Percentiles rank a stretch among this genome's conserved stretches.
phyloP scores from a whole-genome alignment of 2,329 filamentous ascomycete species.

The Stagonosporopsis tanaceti region DNA sequence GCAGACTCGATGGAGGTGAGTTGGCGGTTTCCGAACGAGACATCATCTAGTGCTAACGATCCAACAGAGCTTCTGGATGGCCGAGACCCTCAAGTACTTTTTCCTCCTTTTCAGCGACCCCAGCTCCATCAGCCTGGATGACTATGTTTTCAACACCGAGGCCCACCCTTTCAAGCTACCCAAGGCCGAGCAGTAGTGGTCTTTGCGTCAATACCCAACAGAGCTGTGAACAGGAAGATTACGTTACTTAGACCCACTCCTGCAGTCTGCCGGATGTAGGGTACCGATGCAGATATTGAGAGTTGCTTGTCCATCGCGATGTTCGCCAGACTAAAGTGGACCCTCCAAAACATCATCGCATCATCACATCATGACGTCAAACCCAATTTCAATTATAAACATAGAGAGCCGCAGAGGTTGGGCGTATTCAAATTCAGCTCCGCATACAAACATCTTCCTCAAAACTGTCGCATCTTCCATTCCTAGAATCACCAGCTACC shows the following conservation, averaged over 20 bases:
- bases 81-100: constrained; percentile 60
- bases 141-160: constrained; percentile 58
- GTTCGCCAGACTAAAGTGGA: constrained; percentile 12
- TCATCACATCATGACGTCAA: constrained; percentile 15
- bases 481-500: neutral
- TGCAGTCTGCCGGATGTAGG: neutral
- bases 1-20: constrained; percentile 57
- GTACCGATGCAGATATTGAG: neutral
- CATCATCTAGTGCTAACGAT: constrained; percentile 17
- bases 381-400: constrained; percentile 1
- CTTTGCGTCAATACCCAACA: neutral
- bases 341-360: constrained; percentile 12
- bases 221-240: neutral
- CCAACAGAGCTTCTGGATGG: constrained; percentile 57
- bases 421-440: neutral
- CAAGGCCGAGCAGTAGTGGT: constrained; percentile 17
- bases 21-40: neutral
- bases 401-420: constrained; percentile 2
- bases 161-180: constrained; percentile 56
- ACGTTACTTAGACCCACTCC: neutral
- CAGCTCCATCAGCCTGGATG: constrained; percentile 54
- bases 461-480: neutral
- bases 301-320: neutral
- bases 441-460: neutral
- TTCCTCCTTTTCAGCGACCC: constrained; percentile 57